Evolutionary conservation across 23 red algal species (phyloP).

Genomic region (Gracilaria gracilis): DNA sequence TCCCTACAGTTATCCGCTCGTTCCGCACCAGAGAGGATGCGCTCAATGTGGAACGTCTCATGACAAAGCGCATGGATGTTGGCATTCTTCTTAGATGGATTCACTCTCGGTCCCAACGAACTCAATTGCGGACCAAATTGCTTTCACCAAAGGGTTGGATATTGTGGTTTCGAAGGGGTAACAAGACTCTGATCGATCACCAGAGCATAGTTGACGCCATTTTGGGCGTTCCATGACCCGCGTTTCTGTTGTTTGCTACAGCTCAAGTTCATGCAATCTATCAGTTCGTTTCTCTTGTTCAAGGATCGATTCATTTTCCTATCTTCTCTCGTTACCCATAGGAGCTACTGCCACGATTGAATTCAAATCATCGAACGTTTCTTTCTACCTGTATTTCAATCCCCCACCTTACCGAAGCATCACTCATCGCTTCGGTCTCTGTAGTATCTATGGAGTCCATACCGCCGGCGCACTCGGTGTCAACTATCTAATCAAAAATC

Average conservation of each 20-base stretch:
- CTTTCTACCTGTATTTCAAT: background rate
- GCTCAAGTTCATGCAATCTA: background rate
- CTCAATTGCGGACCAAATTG: slow-evolving; percentile 24
- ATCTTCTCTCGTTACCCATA: background rate
- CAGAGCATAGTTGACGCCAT: slow-evolving; percentile 32
- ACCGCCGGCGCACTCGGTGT: background rate
- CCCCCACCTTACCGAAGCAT: background rate
- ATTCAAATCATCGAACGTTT: background rate
- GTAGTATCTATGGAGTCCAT: too few relatives aligned
- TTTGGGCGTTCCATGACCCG: background rate
- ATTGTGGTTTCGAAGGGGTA: slow-evolving; percentile 23
- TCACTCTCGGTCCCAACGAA: slow-evolving; percentile 1
- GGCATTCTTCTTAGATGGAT: slow-evolving; percentile 56
- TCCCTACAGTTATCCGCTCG: slow-evolving; percentile 43
- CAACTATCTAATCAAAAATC: slow-evolving; percentile 34
- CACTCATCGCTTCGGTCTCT: background rate
- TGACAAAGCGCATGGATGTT: slow-evolving; percentile 50
- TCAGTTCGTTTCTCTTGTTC: background rate
- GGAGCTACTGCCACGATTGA: background rate
- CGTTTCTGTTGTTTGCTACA: background rate
- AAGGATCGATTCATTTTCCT: background rate
- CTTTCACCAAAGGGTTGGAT: slow-evolving; percentile 29
- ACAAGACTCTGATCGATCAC: slow-evolving; percentile 24
- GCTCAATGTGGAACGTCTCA: slow-evolving; percentile 53
- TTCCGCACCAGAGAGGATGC: slow-evolving; percentile 43